Evolutionary conservation across 768 basidiomycete genomes (phyloP).

Genomic region (Calocera viscosa): DNA sequence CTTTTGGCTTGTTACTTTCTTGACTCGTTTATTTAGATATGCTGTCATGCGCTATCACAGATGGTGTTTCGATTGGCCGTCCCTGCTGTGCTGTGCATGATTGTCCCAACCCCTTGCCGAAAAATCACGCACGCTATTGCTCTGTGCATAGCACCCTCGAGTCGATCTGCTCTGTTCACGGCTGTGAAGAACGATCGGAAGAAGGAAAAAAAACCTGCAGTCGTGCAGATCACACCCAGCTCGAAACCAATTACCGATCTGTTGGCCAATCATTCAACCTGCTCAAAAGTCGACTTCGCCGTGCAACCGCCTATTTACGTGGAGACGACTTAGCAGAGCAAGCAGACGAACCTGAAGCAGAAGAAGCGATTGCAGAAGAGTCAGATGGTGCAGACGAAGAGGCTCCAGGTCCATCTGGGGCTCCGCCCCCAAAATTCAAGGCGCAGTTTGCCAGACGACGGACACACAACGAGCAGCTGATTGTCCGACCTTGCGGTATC

Average conservation of each 20-base stretch:
- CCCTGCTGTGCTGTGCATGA: constrained; percentile 26
- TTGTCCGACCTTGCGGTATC: constrained; percentile 9
- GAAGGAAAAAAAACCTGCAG: constrained; percentile 18
- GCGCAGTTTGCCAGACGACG: background rate
- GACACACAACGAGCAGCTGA: constrained; percentile 10
- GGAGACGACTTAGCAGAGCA: too few relatives aligned
- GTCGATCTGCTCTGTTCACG: constrained; percentile 16
- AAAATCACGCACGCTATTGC: constrained; percentile 16
- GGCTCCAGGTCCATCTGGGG: too few relatives aligned
- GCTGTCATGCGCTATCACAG: constrained; percentile 19
- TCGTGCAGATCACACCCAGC: constrained; percentile 20
- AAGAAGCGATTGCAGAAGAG: too few relatives aligned
- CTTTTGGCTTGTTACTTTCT: background rate
- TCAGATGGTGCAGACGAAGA: too few relatives aligned
- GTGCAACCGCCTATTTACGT: too few relatives aligned
- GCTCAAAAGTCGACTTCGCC: constrained; percentile 10
- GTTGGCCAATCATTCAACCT: constrained; percentile 23
- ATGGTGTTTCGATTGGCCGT: constrained; percentile 28
- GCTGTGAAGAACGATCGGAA: background rate
- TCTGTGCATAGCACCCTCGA: constrained; percentile 10
- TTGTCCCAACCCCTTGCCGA: constrained; percentile 21
- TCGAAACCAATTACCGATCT: constrained; percentile 9
- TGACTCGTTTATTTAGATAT: background rate
- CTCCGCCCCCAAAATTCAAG: too few relatives aligned
- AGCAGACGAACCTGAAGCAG: too few relatives aligned